Conservation (phyloP, 805 yeast genomes). For the Pichia eremophila region DNA sequence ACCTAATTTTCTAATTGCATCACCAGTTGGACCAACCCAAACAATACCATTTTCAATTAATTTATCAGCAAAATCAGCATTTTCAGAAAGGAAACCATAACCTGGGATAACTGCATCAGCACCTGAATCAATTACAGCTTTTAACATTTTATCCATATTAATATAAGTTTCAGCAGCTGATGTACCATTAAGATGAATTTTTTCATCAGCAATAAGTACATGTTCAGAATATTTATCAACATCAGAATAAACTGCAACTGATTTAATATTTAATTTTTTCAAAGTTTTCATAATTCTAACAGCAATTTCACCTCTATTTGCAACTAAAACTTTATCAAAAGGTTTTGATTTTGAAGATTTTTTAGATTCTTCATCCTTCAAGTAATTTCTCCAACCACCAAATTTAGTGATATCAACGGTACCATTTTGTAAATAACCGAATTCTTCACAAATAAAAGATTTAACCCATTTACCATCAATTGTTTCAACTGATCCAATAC, state of each 20-base stretch:
- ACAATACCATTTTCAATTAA: slow-evolving; percentile 75
- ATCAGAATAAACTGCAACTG: slow-evolving; percentile 87
- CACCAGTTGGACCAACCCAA: slow-evolving; percentile 95
- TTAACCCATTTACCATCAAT: slow-evolving; percentile 76
- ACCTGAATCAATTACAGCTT: slow-evolving; percentile 73
- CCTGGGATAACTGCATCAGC: slow-evolving; percentile 98
- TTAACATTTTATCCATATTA: slow-evolving; percentile 72
- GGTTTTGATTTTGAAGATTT: slow-evolving; percentile 38
- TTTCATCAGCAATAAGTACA: slow-evolving; percentile 71
- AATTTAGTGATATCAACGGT: slow-evolving; percentile 72
- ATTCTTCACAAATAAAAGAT: slow-evolving; percentile 90
- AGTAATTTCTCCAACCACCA: slow-evolving; percentile 83
- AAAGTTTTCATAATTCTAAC: slow-evolving; percentile 87
- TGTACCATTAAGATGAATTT: slow-evolving; percentile 68
- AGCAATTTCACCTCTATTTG: slow-evolving; percentile 97
- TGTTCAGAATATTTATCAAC: slow-evolving; percentile 86
- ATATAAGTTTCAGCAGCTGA: slow-evolving; percentile 90
- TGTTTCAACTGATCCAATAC: slow-evolving; percentile 87
- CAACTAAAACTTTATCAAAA: slow-evolving; percentile 79
- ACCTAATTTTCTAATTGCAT: slow-evolving; percentile 84
- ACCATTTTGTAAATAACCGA: slow-evolving; percentile 65
- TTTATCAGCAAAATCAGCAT: slow-evolving; percentile 90
- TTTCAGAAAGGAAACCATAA: slow-evolving; percentile 92
- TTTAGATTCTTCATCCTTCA: slow-evolving; percentile 22
- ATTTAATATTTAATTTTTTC: slow-evolving; percentile 63